Percentiles rank a stretch among this genome's conserved stretches.
phyloP scores from a whole-genome alignment of 805 yeast genomes.

The Saccharomyces eubayanus region DNA sequence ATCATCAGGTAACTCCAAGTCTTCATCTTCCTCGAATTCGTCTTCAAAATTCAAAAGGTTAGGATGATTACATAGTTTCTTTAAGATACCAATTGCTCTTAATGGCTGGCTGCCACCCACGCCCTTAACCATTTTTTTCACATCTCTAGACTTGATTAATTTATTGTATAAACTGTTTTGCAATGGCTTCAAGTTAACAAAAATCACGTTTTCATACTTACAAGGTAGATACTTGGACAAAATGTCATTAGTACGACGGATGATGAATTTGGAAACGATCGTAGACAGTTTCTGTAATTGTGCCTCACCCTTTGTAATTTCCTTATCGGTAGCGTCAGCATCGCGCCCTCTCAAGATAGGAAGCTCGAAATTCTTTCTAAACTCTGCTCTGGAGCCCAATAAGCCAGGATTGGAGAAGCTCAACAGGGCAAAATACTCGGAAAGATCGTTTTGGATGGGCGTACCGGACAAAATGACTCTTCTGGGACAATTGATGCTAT shows the following conservation, averaged over 20 bases:
- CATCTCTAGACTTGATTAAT: slow-evolving; percentile 72
- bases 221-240: slow-evolving; percentile 89
- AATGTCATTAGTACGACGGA: slow-evolving; percentile 91
- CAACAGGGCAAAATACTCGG: slow-evolving; percentile 84
- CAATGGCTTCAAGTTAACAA: slow-evolving; percentile 72
- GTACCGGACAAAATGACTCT: slow-evolving; percentile 93
- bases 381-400: slow-evolving; percentile 75
- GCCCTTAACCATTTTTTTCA: slow-evolving; percentile 42
- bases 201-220: slow-evolving; percentile 94
- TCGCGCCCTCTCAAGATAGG: slow-evolving; percentile 82
- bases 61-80: slow-evolving; percentile 92
- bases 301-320: slow-evolving; percentile 56
- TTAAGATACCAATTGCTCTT: slow-evolving; percentile 79
- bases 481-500: slow-evolving; percentile 75
- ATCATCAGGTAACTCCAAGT: slow-evolving; percentile 59
- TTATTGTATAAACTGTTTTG: slow-evolving; percentile 65
- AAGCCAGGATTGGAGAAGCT: slow-evolving; percentile 93
- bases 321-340: slow-evolving; percentile 77
- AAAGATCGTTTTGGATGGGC: slow-evolving; percentile 90
- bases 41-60: slow-evolving; percentile 67
- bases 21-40: slow-evolving; percentile 52
- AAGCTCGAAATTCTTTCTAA: slow-evolving; percentile 74
- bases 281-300: slow-evolving; percentile 64
- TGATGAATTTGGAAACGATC: slow-evolving; percentile 81
- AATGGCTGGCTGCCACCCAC: slow-evolving; percentile 51